Base-by-base conservation (phyloP, 495 filamentous ascomycete genomes). In the Neurospora sp. region DNA sequence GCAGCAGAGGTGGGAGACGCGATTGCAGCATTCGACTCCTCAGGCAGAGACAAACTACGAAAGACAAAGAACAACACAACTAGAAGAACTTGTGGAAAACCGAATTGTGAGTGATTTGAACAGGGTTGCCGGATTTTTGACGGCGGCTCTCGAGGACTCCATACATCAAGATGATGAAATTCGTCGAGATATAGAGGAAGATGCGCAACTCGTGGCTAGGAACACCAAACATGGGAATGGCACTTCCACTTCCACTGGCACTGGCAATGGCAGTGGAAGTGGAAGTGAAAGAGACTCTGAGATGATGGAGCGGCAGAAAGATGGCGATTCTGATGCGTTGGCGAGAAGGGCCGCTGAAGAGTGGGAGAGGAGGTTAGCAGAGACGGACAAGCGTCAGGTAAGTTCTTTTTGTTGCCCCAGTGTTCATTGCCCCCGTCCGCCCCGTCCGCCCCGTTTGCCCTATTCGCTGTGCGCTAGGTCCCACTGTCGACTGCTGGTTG, bases 1-100 rank as follows among this genome's bases (percentile, higher is more conserved):
- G 46, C 46, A 22, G 46, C 5, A 20, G 46, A 53, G 46, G 46
- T 22, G 20, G 46, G 20, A 22, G 46, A 22, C n/a, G 18, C 46
- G 12, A 22, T 53, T 14, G 46, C 46, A 22, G 10, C 46, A 53
- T 18, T 48, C n/a, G 46, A 48, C 10, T 11, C 12, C 46, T 53
- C 46, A 6, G 20, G 9, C n/a, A 53, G 46, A 27, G 4, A 22
- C n/a, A 22, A 53, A 53, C 10, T 8, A 6, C n/a, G 44, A 22
- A 22, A 20, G 42, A 46, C n/a, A 48, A 48, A 9, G 1, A 10
- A 4, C 4, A 48, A 10, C 5, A 46, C 44, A 44, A 20, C 3
- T 79, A 10, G 78, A 82, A 42, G 39, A 71, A 8, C 40, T 46
- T 10, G 75, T 85, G 11, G 0, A 83, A 1, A 71, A 74, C 1